Percentiles rank a stretch among this genome's conserved stretches.
Evolutionary conservation across 2,329 filamentous ascomycete species (phyloP).

Genomic region (Colletotrichum sp.): DNA sequence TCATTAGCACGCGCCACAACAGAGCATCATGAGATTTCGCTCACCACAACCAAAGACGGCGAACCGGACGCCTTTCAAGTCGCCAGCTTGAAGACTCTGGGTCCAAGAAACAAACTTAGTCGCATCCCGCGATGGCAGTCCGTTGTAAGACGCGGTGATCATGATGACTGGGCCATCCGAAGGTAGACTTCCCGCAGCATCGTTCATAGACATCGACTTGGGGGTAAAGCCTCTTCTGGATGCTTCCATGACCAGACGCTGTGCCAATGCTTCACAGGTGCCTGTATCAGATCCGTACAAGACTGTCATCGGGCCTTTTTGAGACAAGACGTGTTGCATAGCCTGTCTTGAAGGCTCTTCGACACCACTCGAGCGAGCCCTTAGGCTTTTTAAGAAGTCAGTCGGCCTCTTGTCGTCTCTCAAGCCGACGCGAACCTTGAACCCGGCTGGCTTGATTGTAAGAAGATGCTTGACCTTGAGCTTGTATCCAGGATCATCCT

Average conservation of each 20-base stretch:
- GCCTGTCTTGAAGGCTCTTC: neutral
- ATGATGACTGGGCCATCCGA: constrained; percentile 65
- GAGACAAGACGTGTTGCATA: accelerated
- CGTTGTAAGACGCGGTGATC: constrained; percentile 72
- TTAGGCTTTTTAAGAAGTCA: neutral
- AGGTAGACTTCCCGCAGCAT: constrained; percentile 61
- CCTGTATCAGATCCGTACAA: constrained; percentile 73
- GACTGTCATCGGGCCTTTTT: constrained; percentile 53
- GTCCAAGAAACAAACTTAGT: constrained; percentile 69
- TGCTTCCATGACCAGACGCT: constrained; percentile 62
- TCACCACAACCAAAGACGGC: constrained; percentile 69
- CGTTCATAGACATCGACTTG: constrained; percentile 56
- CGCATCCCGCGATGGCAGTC: constrained; percentile 72
- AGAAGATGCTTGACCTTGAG: constrained; percentile 57
- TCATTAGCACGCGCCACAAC: neutral
- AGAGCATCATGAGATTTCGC: accelerated
- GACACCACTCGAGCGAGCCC: neutral
- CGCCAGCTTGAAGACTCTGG: constrained; percentile 45
- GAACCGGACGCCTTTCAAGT: constrained; percentile 59
- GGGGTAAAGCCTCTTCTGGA: constrained; percentile 58
- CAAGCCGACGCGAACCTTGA: constrained; percentile 42
- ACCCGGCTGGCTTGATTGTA: constrained; percentile 60
- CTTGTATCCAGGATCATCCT: constrained; percentile 63
- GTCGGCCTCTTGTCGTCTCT: constrained; percentile 35
- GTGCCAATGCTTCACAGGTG: constrained; percentile 70